A percentile compares a stretch with the other conserved stretches of the same genome.
Conservation (phyloP, 805 yeast genomes). For the Wickerhamomyces xylosicus region DNA sequence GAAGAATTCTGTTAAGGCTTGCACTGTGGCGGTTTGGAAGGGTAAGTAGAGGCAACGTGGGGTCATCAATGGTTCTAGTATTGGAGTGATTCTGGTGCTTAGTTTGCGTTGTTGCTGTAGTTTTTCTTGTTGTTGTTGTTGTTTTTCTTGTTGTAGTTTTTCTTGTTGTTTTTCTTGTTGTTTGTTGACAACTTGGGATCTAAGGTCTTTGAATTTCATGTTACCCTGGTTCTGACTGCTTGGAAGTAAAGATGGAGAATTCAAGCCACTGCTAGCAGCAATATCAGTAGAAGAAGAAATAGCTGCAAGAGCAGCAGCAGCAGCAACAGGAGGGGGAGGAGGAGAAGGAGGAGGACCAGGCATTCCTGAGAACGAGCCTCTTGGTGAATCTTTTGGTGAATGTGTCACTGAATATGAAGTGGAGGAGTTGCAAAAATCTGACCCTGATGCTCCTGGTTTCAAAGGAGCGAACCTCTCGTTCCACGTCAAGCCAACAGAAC, state of each 20-base stretch:
- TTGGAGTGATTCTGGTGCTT: conserved; percentile 1
- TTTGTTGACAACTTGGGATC: conserved; percentile 6
- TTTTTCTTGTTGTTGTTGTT: no score
- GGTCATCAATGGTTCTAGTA: conserved; percentile 49
- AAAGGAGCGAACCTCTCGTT: neutral
- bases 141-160: no score
- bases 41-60: conserved; percentile 68
- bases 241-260: conserved; percentile 3
- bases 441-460: neutral
- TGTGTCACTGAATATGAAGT: no score
- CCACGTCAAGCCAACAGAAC: no score
- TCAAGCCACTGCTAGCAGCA: neutral
- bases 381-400: conserved; percentile 27
- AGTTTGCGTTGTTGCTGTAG: conserved; percentile 6
- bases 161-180: no score
- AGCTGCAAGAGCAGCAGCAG: neutral
- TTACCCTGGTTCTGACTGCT: no score
- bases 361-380: conserved; percentile 21
- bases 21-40: conserved; percentile 47
- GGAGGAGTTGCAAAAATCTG: conserved; percentile 4
- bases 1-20: conserved; percentile 61
- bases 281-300: no score
- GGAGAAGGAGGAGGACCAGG: conserved; percentile 1
- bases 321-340: neutral
- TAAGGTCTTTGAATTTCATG: conserved; percentile 13